Evolutionary conservation across 371 early-diverging fungal genomes (phyloP).

Genomic region (Cokeromyces recurvatus): DNA sequence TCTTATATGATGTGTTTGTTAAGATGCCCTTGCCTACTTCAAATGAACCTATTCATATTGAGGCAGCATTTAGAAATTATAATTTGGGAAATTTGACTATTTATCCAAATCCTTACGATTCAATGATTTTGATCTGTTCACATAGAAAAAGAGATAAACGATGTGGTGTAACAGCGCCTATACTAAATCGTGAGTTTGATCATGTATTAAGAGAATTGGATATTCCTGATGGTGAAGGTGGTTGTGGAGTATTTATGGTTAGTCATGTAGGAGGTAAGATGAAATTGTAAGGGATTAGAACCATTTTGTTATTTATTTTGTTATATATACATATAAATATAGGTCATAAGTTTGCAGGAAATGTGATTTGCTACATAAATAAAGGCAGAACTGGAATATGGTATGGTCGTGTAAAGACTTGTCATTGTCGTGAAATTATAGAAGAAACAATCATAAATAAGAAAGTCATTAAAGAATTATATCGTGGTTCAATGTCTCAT

Average conservation of each 20-base stretch:
- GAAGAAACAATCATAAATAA: slow-evolving; percentile 50
- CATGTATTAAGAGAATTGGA: slow-evolving; percentile 55
- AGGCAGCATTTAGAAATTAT: slow-evolving; percentile 1
- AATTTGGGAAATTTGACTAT: slow-evolving; percentile 24
- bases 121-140: slow-evolving; percentile 70
- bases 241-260: slow-evolving; percentile 51
- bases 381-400: slow-evolving; percentile 56
- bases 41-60: slow-evolving; percentile 8
- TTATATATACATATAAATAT: background rate
- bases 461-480: slow-evolving; percentile 58
- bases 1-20: slow-evolving; percentile 44
- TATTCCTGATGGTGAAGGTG: slow-evolving; percentile 46
- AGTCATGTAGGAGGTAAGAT: slow-evolving; percentile 68
- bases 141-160: slow-evolving; percentile 78
- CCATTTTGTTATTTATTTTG: background rate
- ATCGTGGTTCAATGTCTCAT: slow-evolving; percentile 55
- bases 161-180: slow-evolving; percentile 74
- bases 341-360: slow-evolving; percentile 84
- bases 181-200: slow-evolving; percentile 65
- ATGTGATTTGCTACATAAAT: slow-evolving; percentile 59
- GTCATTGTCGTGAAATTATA: slow-evolving; percentile 55
- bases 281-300: background rate
- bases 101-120: slow-evolving; percentile 40
- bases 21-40: slow-evolving; percentile 28
- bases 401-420: slow-evolving; percentile 64